Evolutionary conservation across 2,329 filamentous ascomycete genomes (phyloP), one percentile per base, ranked within the genome.

Genomic region (Iodosphaeria phyllophila): DNA sequence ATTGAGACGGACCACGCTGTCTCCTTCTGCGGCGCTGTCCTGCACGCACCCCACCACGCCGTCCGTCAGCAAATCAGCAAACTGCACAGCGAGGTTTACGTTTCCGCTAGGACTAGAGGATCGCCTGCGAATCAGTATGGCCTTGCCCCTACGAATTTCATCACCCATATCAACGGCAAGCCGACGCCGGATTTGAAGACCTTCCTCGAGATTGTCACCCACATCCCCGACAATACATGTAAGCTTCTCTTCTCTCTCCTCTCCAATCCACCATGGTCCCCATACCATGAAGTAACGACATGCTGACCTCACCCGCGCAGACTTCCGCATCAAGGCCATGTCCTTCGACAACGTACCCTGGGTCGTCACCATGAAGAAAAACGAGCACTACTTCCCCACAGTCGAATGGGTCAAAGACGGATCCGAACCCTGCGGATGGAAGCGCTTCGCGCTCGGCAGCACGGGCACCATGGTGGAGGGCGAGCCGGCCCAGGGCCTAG

Each of bases 281-380:
- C 21, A 13, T 41, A 43, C 32, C 26, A 19, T n/a, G 14, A 12
- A 4, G 4, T 9, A 22, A 33, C 28, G 13, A 20, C 20, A 24
- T 29, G 17, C 23, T 35, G 43, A 32, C 42, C 29, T n/a, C 16
- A 9, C 2, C 16, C 9, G 9, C 24, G 16, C 29, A 75, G 71
- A 98, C 52, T 98, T 98, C 70, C 74, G 89, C 11, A 62, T 98
- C 26, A 84, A 86, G 48, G 82, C 89, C n/a, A 82, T 95, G 48
- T 95, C 89, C 0, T 98, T 98, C 43, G 89, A 98, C 48, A 92
- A 91, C 41, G 83, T 98, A 7, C 86, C 86, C 4, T 98, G 89
- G 83, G 83, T 98, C n/a, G 80, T 91, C 19, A 98, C 89, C 6
- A 92, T 98, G 79, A 98, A 98, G 71, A 95, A 95, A 66, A 93